Conservation (phyloP, 192 early-diverging fungal species). For the Gryganskiella cystojenkinii region DNA sequence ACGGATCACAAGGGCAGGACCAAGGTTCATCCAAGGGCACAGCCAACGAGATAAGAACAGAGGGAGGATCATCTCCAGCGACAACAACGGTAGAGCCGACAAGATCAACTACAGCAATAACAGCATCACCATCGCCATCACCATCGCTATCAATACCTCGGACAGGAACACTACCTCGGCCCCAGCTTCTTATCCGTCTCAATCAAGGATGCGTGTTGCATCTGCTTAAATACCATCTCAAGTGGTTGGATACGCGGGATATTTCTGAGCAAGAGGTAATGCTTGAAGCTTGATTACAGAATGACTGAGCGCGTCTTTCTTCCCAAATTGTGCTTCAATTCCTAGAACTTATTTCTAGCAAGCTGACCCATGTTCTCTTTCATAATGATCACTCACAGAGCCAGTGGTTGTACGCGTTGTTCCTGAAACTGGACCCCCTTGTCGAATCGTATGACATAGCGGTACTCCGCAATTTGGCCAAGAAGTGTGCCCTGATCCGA, state of each 20-base stretch:
- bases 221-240: conserved; percentile 33
- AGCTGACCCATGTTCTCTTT: too few species aligned
- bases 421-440: conserved; percentile 56
- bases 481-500: conserved; percentile 52
- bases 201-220: conserved; percentile 40
- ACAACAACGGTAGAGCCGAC: neutral
- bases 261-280: conserved; percentile 30
- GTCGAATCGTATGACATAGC: conserved; percentile 55
- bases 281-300: too few species aligned
- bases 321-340: too few species aligned
- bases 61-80: neutral
- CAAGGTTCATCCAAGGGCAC: neutral
- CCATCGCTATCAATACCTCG: neutral
- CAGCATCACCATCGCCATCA: neutral
- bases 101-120: neutral
- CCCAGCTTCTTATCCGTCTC: conserved; percentile 25
- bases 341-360: too few species aligned
- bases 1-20: conserved; percentile 11
- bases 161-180: conserved; percentile 15
- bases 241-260: conserved; percentile 36
- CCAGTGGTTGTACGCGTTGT: conserved; percentile 53
- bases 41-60: neutral
- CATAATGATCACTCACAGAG: too few species aligned
- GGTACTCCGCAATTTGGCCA: conserved; percentile 51
- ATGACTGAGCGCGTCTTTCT: too few species aligned